phyloP scores from a whole-genome alignment of 352 stramenopile species.

The Pseudoperonospora humuli region DNA sequence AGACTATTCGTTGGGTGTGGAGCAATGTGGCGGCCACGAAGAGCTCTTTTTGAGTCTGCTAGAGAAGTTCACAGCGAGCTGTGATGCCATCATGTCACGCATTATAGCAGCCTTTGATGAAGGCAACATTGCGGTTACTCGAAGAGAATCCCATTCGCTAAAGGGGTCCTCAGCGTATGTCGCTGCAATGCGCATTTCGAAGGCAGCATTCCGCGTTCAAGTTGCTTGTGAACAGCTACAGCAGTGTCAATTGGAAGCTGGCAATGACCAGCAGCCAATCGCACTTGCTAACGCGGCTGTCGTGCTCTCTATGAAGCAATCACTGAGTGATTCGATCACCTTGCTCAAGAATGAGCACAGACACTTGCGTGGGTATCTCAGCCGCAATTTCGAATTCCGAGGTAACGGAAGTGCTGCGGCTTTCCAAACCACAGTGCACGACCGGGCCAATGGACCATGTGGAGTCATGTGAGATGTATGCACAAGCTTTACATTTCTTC shows the following conservation, averaged over 20 bases:
- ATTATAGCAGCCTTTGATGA: conserved; percentile 41
- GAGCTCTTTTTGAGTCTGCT: conserved; percentile 73
- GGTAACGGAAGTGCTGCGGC: conserved; percentile 18
- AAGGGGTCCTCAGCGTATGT: conserved; percentile 80
- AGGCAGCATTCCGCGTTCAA: conserved; percentile 73
- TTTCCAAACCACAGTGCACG: conserved; percentile 7
- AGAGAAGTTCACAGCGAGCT: conserved; percentile 66
- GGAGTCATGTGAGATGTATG: conserved; percentile 22
- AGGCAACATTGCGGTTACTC: conserved; percentile 40
- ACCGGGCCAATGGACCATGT: conserved; percentile 23
- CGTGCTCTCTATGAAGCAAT: conserved; percentile 19
- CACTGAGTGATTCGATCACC: conserved; percentile 18
- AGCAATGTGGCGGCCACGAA: conserved; percentile 71
- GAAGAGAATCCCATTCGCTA: conserved; percentile 69
- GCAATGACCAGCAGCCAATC: conserved; percentile 11
- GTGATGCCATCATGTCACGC: conserved; percentile 45
- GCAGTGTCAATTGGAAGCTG: conserved; percentile 27
- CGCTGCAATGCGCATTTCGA: conserved; percentile 68
- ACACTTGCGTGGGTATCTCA: conserved; percentile 62
- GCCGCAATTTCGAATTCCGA: conserved; percentile 75
- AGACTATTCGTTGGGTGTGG: conserved; percentile 67
- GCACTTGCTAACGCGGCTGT: conserved; percentile 13
- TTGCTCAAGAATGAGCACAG: conserved; percentile 57
- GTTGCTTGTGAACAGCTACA: conserved; percentile 59
- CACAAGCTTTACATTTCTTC: conserved; percentile 3